Evolutionary conservation across 306 rosid genomes (phyloP), one percentile per base, ranked within the genome.

Genomic region (Quillaja saponaria): DNA sequence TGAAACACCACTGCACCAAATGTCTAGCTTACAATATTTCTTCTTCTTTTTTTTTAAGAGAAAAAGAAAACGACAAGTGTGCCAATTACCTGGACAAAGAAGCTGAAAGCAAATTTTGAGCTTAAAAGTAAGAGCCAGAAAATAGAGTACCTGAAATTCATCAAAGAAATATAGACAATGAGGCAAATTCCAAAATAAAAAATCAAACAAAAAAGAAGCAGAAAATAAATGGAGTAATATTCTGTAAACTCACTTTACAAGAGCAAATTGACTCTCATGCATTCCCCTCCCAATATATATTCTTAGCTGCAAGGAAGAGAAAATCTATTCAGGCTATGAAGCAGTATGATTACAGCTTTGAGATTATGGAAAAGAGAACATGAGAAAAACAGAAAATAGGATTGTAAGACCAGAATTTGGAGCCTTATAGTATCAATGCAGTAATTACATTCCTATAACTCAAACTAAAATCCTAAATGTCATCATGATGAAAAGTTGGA

Each of bases 251-350:
- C 87, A 92, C 99, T 88, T 92, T 10, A 92, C 42, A 53, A 89
- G 94, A 71, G 95, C 42, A 74, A 92, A 86, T 68, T 82, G 96
- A 72, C 95, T 92, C 78, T 92, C 99, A 52, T 92, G 99, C 99
- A 89, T 92, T 64, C 99, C 99, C 70, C 99, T 87, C 51, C 99
- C 99, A 18, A 92, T 57, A 55, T 92, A 92, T 74, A 80, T 71
- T 79, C 99, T 84, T 62, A 96, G 99, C 99, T 92, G 89, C 84
- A 78, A 31, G 60, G 39, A 25, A 35, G 60, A 25, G 55, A 71
- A 75, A 50, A 55, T 67, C 28, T 48, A 56, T 53, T 66, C 54
- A 75, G 55, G 51, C 58, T 45, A 56, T 65, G 65, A 37, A 50
- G 34, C 45, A 46, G 34, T 41, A 58, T 40, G 45, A 28, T 19